A percentile compares a stretch with the other conserved stretches of the same genome.
These are phyloP conservation scores for Pestalotiopsis sp. DNA, from an alignment of 2,329 filamentous ascomycete genomes.

Conservation along the genomic window DNA sequence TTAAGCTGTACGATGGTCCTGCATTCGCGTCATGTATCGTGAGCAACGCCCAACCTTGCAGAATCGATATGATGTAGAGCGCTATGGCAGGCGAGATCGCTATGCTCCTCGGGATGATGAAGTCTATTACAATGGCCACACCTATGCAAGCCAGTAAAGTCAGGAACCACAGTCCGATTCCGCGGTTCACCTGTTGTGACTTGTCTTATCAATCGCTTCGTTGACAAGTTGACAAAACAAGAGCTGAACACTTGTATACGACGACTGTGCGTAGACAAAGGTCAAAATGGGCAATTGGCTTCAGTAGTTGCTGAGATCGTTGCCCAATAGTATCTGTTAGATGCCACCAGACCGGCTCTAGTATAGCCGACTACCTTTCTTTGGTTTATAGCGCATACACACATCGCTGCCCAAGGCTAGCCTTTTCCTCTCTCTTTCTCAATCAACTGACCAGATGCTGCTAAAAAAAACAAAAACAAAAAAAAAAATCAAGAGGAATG, in stretches of 20 bases:
- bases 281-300: not conserved
- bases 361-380: not conserved
- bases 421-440: not conserved
- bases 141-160: not conserved
- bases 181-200: not conserved
- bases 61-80: no score
- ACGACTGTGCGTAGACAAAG: not conserved
- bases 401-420: not conserved
- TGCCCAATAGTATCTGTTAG: not conserved
- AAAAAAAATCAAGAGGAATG: not conserved
- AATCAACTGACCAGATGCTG: not conserved
- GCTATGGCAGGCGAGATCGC: no score
- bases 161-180: not conserved
- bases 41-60: not conserved
- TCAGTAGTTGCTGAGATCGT: not conserved
- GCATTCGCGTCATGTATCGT: not conserved
- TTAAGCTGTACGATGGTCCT: conserved; percentile 6
- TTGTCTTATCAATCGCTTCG: not conserved
- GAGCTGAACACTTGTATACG: not conserved
- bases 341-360: not conserved
- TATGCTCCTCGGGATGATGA: no score
- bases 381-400: not conserved
- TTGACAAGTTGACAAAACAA: not conserved
- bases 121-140: not conserved
- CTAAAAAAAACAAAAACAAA: not conserved